Evolutionary conservation across 2,329 filamentous ascomycete genomes (phyloP).

Genomic region (Cercospora nicotianae): DNA sequence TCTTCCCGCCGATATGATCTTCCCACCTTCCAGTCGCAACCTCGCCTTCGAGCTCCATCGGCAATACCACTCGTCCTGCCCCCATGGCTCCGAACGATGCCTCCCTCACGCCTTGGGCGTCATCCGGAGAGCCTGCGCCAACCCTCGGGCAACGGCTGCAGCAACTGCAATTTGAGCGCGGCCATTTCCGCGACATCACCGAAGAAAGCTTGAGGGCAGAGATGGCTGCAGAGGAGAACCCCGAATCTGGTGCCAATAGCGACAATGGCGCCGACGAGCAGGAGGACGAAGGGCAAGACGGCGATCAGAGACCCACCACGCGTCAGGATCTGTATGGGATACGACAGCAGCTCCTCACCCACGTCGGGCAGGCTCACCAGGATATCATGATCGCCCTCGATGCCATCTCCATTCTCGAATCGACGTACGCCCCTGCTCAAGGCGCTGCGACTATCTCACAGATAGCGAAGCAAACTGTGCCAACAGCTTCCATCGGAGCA

Average conservation of each 20-base stretch:
- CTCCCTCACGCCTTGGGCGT: conserved; percentile 64
- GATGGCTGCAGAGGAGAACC: conserved; percentile 53
- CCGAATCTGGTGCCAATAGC: conserved; percentile 44
- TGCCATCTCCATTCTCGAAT: conserved; percentile 74
- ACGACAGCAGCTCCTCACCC: conserved; percentile 44
- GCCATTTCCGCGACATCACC: conserved; percentile 77
- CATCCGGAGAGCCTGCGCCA: conserved; percentile 55
- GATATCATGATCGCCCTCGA: conserved; percentile 72
- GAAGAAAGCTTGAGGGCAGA: conserved; percentile 71
- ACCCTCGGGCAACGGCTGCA: conserved; percentile 72
- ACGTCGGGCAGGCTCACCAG: conserved; percentile 49
- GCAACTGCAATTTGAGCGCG: conserved; percentile 75
- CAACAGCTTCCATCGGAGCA: conserved; percentile 72
- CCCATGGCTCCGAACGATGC: conserved; percentile 43
- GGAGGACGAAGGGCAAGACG: conserved; percentile 45
- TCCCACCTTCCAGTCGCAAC: not conserved
- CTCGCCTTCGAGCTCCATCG: not conserved
- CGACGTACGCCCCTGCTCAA: conserved; percentile 69
- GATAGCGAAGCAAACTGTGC: conserved; percentile 66
- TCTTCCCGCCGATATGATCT: not conserved
- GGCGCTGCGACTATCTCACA: conserved; percentile 70
- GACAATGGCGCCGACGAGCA: conserved; percentile 42
- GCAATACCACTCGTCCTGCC: not conserved
- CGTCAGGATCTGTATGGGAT: conserved; percentile 44
- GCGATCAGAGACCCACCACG: conserved; percentile 30